Evolutionary conservation across 441 rosid genomes (phyloP).

Genomic region (Arabidopsis lyrata): DNA sequence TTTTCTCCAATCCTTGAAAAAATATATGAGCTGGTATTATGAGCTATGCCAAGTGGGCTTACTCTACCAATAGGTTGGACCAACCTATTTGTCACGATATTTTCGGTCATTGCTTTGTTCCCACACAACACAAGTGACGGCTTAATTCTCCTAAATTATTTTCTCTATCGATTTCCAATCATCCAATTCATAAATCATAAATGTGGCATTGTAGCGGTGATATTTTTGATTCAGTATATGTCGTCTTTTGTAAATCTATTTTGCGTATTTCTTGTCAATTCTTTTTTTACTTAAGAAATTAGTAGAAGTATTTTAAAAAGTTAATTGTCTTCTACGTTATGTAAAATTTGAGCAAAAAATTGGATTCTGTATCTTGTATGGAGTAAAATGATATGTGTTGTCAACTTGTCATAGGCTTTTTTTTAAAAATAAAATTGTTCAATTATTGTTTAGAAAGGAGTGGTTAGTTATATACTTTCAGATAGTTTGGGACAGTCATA

Average conservation of each 20-base stretch:
- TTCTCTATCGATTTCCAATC: background rate
- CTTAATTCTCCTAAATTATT: background rate
- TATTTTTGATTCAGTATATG: background rate
- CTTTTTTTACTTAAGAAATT: too few relatives aligned
- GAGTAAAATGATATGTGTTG: background rate
- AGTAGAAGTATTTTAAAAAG: too few relatives aligned
- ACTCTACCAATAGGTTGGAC: background rate
- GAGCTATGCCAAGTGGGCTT: conserved; percentile 14
- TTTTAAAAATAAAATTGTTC: background rate
- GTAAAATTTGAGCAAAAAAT: background rate
- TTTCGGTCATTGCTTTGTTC: background rate
- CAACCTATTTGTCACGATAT: conserved; percentile 25
- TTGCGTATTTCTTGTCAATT: background rate
- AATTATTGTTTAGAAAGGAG: background rate
- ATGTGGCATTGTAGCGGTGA: background rate
- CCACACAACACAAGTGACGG: background rate
- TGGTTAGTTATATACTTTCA: background rate
- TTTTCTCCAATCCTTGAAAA: background rate
- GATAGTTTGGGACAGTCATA: background rate
- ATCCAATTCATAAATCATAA: background rate
- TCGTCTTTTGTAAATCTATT: background rate
- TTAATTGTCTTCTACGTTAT: background rate
- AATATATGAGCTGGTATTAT: too few relatives aligned
- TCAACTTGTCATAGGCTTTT: too few relatives aligned
- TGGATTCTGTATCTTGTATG: background rate